Evolutionary conservation across 2,329 filamentous ascomycete species (phyloP).

Genomic region (Incumbomyces delicatus): DNA sequence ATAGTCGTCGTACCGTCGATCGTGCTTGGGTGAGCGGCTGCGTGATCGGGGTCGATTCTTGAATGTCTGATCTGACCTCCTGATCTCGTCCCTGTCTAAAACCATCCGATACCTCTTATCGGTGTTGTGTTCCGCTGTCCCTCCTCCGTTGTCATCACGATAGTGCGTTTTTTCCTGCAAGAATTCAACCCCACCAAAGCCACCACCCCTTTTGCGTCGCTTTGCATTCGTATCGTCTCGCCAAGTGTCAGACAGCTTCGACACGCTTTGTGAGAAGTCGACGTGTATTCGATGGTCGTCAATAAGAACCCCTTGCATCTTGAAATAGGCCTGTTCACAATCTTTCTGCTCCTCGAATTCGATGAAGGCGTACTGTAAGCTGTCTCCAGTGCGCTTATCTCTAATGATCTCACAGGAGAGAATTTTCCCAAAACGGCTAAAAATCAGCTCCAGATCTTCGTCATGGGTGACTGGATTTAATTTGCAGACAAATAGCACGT

Average conservation of each 20-base stretch:
- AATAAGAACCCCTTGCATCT: constrained; percentile 96
- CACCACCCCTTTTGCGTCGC: constrained; percentile 56
- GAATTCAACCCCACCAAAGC: constrained; percentile 81
- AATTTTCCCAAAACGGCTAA: constrained; percentile 91
- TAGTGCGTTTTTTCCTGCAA: constrained; percentile 90
- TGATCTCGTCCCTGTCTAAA: constrained; percentile 50
- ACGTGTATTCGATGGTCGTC: constrained; percentile 97
- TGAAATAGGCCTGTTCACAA: constrained; percentile 93
- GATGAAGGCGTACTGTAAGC: constrained; percentile 93
- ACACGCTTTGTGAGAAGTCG: constrained; percentile 92
- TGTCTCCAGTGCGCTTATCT: constrained; percentile 88
- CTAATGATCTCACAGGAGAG: constrained; percentile 92
- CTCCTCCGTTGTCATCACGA: constrained; percentile 33
- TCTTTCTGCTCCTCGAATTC: constrained; percentile 89
- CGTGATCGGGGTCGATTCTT: constrained; percentile 24
- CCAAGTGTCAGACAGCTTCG: constrained; percentile 82
- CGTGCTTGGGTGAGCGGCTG: constrained; percentile 39
- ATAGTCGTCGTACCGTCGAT: constrained; percentile 11
- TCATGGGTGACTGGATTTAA: constrained; percentile 93
- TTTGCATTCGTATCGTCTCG: constrained; percentile 75
- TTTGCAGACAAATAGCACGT: constrained; percentile 96
- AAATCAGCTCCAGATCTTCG: constrained; percentile 89
- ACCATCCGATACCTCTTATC: constrained; percentile 64
- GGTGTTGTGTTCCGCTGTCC: constrained; percentile 44
- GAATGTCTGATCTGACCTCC: constrained; percentile 12